A percentile compares a stretch with the other conserved stretches of the same genome.
phyloP scores from a whole-genome alignment of 2,329 filamentous ascomycete genomes.

The Hirsutella minnesotensis region DNA sequence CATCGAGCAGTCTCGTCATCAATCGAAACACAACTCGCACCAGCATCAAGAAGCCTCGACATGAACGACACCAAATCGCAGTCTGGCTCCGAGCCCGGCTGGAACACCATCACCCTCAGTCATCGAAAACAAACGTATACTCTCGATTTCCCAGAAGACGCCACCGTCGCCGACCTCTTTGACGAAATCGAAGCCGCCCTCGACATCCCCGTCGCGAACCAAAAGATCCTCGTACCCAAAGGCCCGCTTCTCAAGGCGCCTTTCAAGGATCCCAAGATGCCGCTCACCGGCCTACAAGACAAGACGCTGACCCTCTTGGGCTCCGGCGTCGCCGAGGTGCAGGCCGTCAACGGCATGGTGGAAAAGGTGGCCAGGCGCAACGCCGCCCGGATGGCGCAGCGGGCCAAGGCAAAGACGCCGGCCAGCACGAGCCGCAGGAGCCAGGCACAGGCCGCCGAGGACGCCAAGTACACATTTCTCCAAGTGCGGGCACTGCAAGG shows the following conservation, averaged over 20 bases:
- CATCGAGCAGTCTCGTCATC: background rate
- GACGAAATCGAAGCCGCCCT: constrained; percentile 41
- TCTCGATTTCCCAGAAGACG: constrained; percentile 29
- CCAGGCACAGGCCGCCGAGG: constrained; percentile 25
- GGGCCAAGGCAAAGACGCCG: constrained; percentile 13
- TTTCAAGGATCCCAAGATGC: constrained; percentile 44
- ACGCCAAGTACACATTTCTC: constrained; percentile 68
- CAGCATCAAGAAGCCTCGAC: background rate
- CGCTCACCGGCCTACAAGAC: constrained; percentile 33
- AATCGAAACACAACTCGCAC: too few relatives aligned
- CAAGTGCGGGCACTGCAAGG: constrained; percentile 63
- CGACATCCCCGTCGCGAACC: constrained; percentile 48
- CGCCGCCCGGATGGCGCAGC: constrained; percentile 22
- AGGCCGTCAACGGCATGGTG: constrained; percentile 37
- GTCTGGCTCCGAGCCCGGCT: constrained; percentile 9
- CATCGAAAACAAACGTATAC: constrained; percentile 34
- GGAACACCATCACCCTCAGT: constrained; percentile 31
- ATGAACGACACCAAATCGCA: constrained; percentile 1
- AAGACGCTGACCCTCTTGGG: constrained; percentile 58
- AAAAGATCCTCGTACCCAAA: constrained; percentile 58
- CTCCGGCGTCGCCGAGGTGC: constrained; percentile 47
- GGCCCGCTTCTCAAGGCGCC: constrained; percentile 52
- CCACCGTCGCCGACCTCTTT: constrained; percentile 47
- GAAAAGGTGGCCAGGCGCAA: constrained; percentile 36
- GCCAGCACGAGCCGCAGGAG: constrained; percentile 3